Base-by-base conservation (phyloP, 345 rosid species). In the Hypericum androsaemum region DNA sequence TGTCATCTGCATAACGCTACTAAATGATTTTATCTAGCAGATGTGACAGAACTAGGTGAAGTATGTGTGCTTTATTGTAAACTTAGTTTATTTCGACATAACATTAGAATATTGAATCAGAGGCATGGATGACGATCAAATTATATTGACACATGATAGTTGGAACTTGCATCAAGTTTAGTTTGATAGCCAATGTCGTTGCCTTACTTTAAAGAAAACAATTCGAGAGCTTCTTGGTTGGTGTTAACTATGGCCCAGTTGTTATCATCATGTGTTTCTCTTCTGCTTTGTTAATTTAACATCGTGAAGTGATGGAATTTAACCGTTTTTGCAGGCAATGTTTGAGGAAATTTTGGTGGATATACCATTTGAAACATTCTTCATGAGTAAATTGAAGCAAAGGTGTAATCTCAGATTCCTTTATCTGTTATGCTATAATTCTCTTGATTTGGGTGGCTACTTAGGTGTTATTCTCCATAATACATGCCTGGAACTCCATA, bases 281-380 rank as follows among this genome's bases (percentile, higher is more conserved):
- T 5, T 10, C 48, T 45, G 7, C 22, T 45, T 45, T 45, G 16
- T 8, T 45, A 45, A 10, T 45, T 12, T 45, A 45, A 28, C 48
- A 12, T 13, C 28, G 10, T 46, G 50, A 6, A 17, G 15, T 9
- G 5, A 13, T 13, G 15, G 5, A 8, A n/a, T 46, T n/a, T 32
- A 6, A 17, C 57, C 69, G 56, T 57, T 35, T 64, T 46, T 77
- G 75, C 76, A 92, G 98, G 97, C 97, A 44, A 85, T 92, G 95
- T 92, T 83, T 76, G 98, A 92, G 80, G 95, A 97, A 57, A 88
- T 92, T 77, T 86, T 92, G 41, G 97, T 92, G 68, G 98, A 92
- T 63, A 83, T 92, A 61, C 98, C 98, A 56, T 92, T 92, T 61
- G 95, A 97, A 49, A 86, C 97, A 47, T 92, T 92, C 83, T 92